phyloP scores from a whole-genome alignment of 805 yeast genomes.

The Metschnikowia cubensis region DNA sequence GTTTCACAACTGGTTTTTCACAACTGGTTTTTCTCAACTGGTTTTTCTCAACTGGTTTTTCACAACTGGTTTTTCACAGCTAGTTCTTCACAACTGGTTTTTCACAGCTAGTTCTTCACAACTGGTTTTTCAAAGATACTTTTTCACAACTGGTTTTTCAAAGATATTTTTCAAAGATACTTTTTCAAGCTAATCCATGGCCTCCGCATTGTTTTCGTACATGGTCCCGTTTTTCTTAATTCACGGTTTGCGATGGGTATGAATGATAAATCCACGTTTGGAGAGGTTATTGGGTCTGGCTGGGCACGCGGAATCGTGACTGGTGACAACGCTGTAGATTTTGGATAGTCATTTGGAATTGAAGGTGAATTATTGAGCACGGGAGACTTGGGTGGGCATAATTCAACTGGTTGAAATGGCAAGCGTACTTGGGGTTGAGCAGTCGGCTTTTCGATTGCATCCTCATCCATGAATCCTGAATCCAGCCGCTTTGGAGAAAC shows the following conservation, averaged over 20 bases:
- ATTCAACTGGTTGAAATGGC: background rate
- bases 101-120: too few relatives aligned
- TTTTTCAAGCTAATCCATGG: too few relatives aligned
- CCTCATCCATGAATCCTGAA: background rate
- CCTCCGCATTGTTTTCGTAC: background rate
- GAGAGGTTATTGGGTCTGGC: constrained; percentile 15
- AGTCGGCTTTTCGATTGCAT: background rate
- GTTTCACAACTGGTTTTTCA: too few relatives aligned
- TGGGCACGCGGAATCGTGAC: constrained; percentile 1
- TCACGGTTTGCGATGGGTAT: constrained; percentile 19
- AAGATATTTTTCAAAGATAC: too few relatives aligned
- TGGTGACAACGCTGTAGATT: constrained; percentile 5
- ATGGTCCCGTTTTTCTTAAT: constrained; percentile 6
- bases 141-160: too few relatives aligned
- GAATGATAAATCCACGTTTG: constrained; percentile 21
- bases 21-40: too few relatives aligned
- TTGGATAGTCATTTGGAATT: background rate
- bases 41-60: too few relatives aligned
- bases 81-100: too few relatives aligned
- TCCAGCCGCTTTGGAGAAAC: background rate
- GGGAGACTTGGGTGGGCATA: background rate
- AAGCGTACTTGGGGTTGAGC: background rate
- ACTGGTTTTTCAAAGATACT: too few relatives aligned
- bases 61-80: too few relatives aligned
- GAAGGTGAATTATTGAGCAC: background rate